Percentiles rank a stretch among this genome's conserved stretches.
Evolutionary conservation across 495 filamentous ascomycete genomes (phyloP).

Genomic region (Friedmanniomyces endolithicus): DNA sequence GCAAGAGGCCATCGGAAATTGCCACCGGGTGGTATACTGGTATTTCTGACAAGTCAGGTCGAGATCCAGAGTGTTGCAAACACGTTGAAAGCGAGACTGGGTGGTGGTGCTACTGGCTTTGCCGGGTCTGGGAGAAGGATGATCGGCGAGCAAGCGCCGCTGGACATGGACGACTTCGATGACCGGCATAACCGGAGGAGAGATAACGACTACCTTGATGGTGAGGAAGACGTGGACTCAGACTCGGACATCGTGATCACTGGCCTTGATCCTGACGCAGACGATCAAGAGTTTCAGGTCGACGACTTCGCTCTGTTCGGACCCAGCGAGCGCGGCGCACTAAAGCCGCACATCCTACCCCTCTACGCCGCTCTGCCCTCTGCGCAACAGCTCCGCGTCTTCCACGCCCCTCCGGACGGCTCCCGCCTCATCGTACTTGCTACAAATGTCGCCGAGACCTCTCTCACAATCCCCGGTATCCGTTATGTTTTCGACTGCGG

Average conservation of each 20-base stretch:
- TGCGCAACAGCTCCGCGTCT: constrained; percentile 85
- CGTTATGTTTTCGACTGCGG: constrained; percentile 94
- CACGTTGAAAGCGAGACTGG: constrained; percentile 46
- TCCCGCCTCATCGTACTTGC: constrained; percentile 82
- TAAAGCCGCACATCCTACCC: constrained; percentile 57
- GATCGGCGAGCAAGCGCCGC: too few species aligned
- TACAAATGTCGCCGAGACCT: constrained; percentile 95
- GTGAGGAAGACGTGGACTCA: constrained; percentile 19
- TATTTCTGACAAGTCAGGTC: constrained; percentile 89
- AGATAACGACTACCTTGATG: constrained; percentile 8
- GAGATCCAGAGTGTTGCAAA: constrained; percentile 75
- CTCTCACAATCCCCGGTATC: constrained; percentile 90
- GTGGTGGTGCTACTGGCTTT: not conserved
- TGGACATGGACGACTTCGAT: constrained; percentile 20
- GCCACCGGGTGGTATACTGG: constrained; percentile 81
- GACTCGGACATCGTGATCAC: constrained; percentile 33
- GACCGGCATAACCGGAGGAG: constrained; percentile 19
- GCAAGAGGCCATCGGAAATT: constrained; percentile 80
- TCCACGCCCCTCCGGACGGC: constrained; percentile 65
- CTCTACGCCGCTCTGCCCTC: constrained; percentile 92
- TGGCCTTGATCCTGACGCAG: constrained; percentile 36
- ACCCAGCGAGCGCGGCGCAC: constrained; percentile 31
- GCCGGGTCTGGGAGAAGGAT: not conserved
- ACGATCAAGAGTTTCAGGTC: constrained; percentile 50
- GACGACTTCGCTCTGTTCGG: constrained; percentile 30